A percentile compares a stretch with the other conserved stretches of the same genome.
phyloP scores from a whole-genome alignment of 495 filamentous ascomycete species.

The Xylaria curta region DNA sequence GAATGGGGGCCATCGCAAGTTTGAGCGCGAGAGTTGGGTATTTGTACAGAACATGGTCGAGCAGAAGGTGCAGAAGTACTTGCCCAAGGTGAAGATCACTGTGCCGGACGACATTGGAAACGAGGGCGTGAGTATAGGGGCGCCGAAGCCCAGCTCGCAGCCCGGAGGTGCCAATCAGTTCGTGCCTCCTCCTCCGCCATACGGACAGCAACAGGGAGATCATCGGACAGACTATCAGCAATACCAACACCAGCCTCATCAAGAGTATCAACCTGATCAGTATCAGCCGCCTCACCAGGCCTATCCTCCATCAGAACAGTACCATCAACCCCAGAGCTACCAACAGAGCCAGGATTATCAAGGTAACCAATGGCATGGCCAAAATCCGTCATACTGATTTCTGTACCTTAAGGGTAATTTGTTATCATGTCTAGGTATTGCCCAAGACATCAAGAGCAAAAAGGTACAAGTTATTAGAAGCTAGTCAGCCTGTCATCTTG shows the following conservation, averaged over 20 bases:
- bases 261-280: slow-evolving; percentile 30
- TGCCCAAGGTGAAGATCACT: slow-evolving; percentile 45
- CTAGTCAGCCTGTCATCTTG: background rate
- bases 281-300: slow-evolving; percentile 29
- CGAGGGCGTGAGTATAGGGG: slow-evolving; percentile 41
- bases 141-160: slow-evolving; percentile 35
- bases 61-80: slow-evolving; percentile 44
- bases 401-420: background rate
- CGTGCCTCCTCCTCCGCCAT: slow-evolving; percentile 22
- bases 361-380: slow-evolving; percentile 24
- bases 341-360: slow-evolving; percentile 16
- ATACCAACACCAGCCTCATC: slow-evolving; percentile 23
- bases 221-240: slow-evolving; percentile 18
- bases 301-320: slow-evolving; percentile 18
- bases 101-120: slow-evolving; percentile 47
- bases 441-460: background rate
- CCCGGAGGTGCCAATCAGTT: slow-evolving; percentile 39
- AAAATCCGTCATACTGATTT: slow-evolving; percentile 31
- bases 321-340: slow-evolving; percentile 13
- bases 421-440: background rate
- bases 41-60: slow-evolving; percentile 47
- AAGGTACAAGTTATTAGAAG: background rate
- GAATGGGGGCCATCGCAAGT: slow-evolving; percentile 46
- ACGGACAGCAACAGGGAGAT: slow-evolving; percentile 15
- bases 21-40: slow-evolving; percentile 45